Evolutionary conservation across 805 yeast species (phyloP).

Genomic region (Wickerhamiella hasegawae): DNA sequence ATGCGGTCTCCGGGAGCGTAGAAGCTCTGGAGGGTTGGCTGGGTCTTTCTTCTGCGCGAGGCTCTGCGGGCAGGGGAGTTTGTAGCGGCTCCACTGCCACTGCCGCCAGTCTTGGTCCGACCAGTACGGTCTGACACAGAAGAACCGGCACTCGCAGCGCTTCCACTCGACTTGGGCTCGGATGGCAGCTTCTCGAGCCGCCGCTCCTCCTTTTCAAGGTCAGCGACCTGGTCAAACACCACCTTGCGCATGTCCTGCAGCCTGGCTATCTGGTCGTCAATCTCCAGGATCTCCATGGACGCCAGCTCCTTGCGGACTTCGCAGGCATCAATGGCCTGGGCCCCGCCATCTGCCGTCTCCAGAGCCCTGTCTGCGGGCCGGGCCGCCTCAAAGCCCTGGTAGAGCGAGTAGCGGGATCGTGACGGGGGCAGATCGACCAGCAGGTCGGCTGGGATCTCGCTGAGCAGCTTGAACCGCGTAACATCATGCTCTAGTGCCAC

Average conservation of each 20-base stretch:
- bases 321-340: slow-evolving; percentile 34
- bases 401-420: slow-evolving; percentile 31
- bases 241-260: slow-evolving; percentile 34
- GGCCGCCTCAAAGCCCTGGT: slow-evolving; percentile 51
- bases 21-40: slow-evolving; percentile 49
- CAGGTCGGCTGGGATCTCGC: slow-evolving; percentile 45
- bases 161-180: background rate
- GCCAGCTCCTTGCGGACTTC: slow-evolving; percentile 52
- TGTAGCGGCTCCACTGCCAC: background rate
- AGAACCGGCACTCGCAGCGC: background rate
- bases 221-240: slow-evolving; percentile 43
- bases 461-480: slow-evolving; percentile 32
- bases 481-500: slow-evolving; percentile 20
- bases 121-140: background rate
- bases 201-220: slow-evolving; percentile 45
- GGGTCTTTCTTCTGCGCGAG: slow-evolving; percentile 19
- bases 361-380: slow-evolving; percentile 33
- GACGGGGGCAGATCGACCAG: slow-evolving; percentile 35
- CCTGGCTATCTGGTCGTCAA: slow-evolving; percentile 40
- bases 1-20: slow-evolving; percentile 45
- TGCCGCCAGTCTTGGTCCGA: background rate
- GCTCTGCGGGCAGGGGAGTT: background rate
- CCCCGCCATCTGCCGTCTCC: slow-evolving; percentile 24
- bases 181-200: slow-evolving; percentile 28
- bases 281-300: slow-evolving; percentile 45